A percentile compares a stretch with the other conserved stretches of the same genome.
Conservation (phyloP, 306 rosid species). For the Vicia faba region DNA sequence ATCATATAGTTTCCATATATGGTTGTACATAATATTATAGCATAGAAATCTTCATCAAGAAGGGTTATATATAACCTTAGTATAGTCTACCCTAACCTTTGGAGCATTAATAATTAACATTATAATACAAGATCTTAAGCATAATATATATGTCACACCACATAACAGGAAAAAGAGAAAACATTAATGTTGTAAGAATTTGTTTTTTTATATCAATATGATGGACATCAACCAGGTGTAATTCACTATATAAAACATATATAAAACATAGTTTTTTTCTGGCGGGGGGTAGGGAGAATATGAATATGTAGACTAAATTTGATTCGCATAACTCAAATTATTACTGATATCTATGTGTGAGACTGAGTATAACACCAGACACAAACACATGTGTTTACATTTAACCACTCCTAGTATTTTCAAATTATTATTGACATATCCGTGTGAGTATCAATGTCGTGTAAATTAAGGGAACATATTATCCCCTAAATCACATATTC, state of each 20-base stretch:
- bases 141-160: constrained; percentile 6
- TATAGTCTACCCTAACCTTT: neutral
- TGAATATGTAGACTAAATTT: constrained; percentile 19
- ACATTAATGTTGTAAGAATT: neutral
- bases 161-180: neutral
- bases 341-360: neutral
- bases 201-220: constrained; percentile 12
- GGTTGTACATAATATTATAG: neutral
- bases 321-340: constrained; percentile 13
- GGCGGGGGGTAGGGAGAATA: neutral
- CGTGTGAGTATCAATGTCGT: neutral
- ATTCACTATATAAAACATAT: constrained; percentile 2
- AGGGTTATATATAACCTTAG: neutral
- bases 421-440: neutral
- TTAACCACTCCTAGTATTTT: neutral
- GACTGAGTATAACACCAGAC: no score
- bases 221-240: constrained; percentile 28
- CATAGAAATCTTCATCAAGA: constrained; percentile 12
- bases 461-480: constrained; percentile 10
- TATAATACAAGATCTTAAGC: neutral
- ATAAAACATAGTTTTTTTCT: no score
- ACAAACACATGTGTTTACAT: neutral
- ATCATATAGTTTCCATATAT: constrained; percentile 16
- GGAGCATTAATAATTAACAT: constrained; percentile 8
- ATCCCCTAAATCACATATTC: neutral